Conservation (phyloP, 768 basidiomycete species). For the Mycena venus region DNA sequence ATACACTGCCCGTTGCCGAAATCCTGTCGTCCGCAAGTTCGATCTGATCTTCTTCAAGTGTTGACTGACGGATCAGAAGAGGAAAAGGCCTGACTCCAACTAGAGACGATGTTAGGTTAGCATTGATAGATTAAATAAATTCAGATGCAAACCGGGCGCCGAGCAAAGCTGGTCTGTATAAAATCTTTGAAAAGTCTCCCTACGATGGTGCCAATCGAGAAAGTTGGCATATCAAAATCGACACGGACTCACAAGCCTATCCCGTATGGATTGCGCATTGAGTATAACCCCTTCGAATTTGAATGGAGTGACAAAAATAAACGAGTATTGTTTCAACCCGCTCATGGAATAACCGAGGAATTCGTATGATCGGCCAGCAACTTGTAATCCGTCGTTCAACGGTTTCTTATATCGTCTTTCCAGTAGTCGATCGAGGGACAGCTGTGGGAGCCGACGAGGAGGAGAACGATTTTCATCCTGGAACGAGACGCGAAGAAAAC, state of each 20-base stretch:
- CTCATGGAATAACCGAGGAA: slow-evolving; percentile 69
- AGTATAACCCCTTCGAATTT: slow-evolving; percentile 33
- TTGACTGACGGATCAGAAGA: slow-evolving; percentile 62
- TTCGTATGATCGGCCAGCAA: slow-evolving; percentile 60
- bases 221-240: too few species aligned
- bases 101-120: not conserved
- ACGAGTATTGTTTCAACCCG: slow-evolving; percentile 62
- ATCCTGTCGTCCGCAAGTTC: slow-evolving; percentile 42
- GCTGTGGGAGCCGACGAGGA: slow-evolving; percentile 47
- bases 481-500: slow-evolving; percentile 63
- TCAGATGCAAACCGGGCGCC: slow-evolving; percentile 53
- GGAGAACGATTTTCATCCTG: slow-evolving; percentile 60
- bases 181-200: slow-evolving; percentile 56
- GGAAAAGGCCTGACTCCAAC: slow-evolving; percentile 67
- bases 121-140: not conserved
- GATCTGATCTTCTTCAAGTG: slow-evolving; percentile 52
- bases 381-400: slow-evolving; percentile 47
- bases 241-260: slow-evolving; percentile 45
- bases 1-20: slow-evolving; percentile 45
- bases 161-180: slow-evolving; percentile 58
- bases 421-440: slow-evolving; percentile 49
- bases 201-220: slow-evolving; percentile 16
- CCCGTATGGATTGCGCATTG: slow-evolving; percentile 46
- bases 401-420: slow-evolving; percentile 47
- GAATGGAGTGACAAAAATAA: slow-evolving; percentile 64